Base-by-base conservation (phyloP, 2,329 filamentous ascomycete species). In the Neofusicoccum kwambonambiense region DNA sequence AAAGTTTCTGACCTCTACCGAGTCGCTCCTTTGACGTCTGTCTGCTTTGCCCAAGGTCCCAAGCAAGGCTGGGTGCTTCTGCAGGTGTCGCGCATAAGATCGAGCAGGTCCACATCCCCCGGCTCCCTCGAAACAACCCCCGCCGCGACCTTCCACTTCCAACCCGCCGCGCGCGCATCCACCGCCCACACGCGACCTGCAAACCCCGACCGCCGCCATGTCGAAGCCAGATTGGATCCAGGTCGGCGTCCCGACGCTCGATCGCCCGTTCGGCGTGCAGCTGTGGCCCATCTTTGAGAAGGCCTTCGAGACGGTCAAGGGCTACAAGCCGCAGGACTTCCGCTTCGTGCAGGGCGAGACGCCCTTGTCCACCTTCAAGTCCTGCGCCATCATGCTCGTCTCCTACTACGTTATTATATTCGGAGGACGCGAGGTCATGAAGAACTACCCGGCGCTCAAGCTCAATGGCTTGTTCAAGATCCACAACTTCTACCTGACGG, bases 271-370 rank as follows among this genome's bases (percentile, higher is more conserved):
- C 74, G 95, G 94, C 78, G 83, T 98, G 71, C 85, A 91, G 69
- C 82, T 97, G 79, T 98, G 95, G 95, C 92, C 94, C 72, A 88
- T 96, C 80, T 98, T 98, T 86, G 90, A 90, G 82, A 92, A 93
- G 83, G 89, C 84, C 72, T 98, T 90, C 81, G 89, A 90, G 77
- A 78, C 84, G 65, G 83, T 92, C 69, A 85, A 86, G 65, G 94
- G 94, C 74, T 96, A 94, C 80, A 89, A 91, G 69, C 89, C 91
- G 67, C 88, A 92, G 70, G 89, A 97, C 68, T 98, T 98, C 82
- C 82, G 86, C 69, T 98, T 98, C 80, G 84, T 88, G 67, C 85
- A 89, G 49, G 92, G 92, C 74, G 82, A 88, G 78, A 97, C 93
- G 35, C 91, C 92, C 67, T 90, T 98, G 86, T 97, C 93, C 64